Evolutionary conservation across 176 grass and related monocot species (phyloP).

Genomic region (Carex parvula): DNA sequence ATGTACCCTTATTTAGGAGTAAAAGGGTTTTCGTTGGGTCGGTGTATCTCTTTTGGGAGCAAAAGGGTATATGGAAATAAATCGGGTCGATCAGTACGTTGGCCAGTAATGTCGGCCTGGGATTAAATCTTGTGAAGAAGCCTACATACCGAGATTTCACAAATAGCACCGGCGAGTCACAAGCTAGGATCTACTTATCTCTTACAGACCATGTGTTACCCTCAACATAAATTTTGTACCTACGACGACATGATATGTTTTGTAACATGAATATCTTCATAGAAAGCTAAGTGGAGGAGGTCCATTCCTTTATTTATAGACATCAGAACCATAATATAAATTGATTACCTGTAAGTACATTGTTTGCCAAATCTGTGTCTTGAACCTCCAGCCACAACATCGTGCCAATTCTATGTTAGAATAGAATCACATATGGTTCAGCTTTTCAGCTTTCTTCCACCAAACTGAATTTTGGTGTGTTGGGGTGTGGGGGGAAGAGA

Average conservation of each 20-base stretch:
- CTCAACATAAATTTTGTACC: conserved; percentile 64
- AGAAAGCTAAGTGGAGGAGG: background rate
- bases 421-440: background rate
- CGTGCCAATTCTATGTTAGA: conserved; percentile 38
- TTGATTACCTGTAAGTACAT: conserved; percentile 50
- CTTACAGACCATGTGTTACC: conserved; percentile 55
- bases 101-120: conserved; percentile 38
- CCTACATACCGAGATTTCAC: conserved; percentile 37
- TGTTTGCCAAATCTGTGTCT: conserved; percentile 47
- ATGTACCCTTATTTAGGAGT: background rate
- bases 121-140: conserved; percentile 46
- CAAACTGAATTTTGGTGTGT: no score
- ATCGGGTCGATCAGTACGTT: background rate
- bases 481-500: no score
- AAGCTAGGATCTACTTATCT: conserved; percentile 56
- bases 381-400: conserved; percentile 26
- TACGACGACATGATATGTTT: conserved; percentile 8
- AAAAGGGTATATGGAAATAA: no score
- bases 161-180: conserved; percentile 45
- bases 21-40: no score
- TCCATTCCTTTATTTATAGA: no score
- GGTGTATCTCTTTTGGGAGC: no score
- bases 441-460: conserved; percentile 13
- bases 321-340: background rate
- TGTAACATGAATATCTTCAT: background rate